Conservation (phyloP, 1,284 basidiomycete genomes). For the Amylostereum chailletii region DNA sequence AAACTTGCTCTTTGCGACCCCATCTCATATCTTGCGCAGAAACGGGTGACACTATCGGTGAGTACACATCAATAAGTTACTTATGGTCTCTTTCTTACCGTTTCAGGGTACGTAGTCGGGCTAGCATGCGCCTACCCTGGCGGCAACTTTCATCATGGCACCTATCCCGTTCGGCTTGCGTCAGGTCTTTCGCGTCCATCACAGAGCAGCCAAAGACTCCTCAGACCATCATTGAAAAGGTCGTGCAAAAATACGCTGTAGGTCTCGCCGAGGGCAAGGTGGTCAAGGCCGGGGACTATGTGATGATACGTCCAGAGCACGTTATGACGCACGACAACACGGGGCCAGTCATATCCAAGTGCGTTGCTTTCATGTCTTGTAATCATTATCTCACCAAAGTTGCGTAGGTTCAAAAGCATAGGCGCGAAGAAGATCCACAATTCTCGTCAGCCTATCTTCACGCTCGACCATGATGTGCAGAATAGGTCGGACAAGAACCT, state of each 20-base stretch:
- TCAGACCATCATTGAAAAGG: conserved; percentile 95
- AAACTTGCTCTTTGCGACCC: too few species aligned
- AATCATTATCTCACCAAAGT: conserved; percentile 1
- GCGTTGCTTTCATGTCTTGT: conserved; percentile 21
- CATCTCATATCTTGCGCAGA: too few species aligned
- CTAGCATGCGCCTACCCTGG: too few species aligned
- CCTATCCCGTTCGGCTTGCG: too few species aligned
- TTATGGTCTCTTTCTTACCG: too few species aligned
- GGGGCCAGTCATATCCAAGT: conserved; percentile 95
- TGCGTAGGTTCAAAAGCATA: conserved; percentile 83
- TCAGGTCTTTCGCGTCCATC: conserved; percentile 18
- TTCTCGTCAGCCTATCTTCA: conserved; percentile 86
- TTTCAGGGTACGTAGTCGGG: too few species aligned
- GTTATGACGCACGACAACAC: conserved; percentile 99
- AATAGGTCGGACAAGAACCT: conserved; percentile 94
- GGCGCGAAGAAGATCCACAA: conserved; percentile 84
- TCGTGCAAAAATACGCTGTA: conserved; percentile 95
- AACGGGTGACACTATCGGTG: too few species aligned
- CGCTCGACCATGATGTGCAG: conserved; percentile 97
- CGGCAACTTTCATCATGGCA: too few species aligned
- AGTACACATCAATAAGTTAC: too few species aligned
- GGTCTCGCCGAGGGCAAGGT: conserved; percentile 69
- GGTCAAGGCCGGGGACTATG: conserved; percentile 95
- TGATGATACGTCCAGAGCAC: conserved; percentile 96
- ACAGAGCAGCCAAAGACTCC: conserved; percentile 30